A percentile compares a stretch with the other conserved stretches of the same genome.
These are phyloP conservation scores for Candida orba DNA, from an alignment of 805 yeast genomes.

Conservation along the genomic window DNA sequence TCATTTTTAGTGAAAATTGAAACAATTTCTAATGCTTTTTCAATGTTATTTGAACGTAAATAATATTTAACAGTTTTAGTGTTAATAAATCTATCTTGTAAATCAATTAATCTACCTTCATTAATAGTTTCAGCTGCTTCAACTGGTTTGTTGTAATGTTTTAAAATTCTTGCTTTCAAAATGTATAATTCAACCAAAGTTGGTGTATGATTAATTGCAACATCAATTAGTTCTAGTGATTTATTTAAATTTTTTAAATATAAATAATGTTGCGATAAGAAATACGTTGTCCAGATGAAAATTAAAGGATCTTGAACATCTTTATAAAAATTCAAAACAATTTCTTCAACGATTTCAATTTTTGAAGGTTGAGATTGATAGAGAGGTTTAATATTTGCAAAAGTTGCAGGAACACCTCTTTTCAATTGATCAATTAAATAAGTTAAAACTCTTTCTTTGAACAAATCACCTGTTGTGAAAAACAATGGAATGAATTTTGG, in stretches of 20 bases:
- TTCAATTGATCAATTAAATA: slow-evolving; percentile 59
- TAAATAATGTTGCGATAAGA: slow-evolving; percentile 71
- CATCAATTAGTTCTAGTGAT: slow-evolving; percentile 53
- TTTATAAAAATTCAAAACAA: slow-evolving; percentile 43
- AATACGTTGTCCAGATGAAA: slow-evolving; percentile 64
- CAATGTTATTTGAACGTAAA: slow-evolving; percentile 65
- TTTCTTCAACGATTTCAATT: slow-evolving; percentile 36
- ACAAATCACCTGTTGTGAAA: slow-evolving; percentile 51
- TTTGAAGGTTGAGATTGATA: slow-evolving; percentile 39
- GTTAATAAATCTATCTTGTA: slow-evolving; percentile 88
- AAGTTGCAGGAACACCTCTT: slow-evolving; percentile 86
- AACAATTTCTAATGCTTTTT: slow-evolving; percentile 65
- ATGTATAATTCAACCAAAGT: slow-evolving; percentile 78
- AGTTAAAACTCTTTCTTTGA: slow-evolving; percentile 36
- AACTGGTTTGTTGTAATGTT: slow-evolving; percentile 54
- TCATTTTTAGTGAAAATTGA: slow-evolving; percentile 84
- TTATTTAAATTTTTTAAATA: slow-evolving; percentile 41
- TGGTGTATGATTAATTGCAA: slow-evolving; percentile 68
- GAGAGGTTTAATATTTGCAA: slow-evolving; percentile 77
- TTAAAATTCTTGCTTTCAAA: slow-evolving; percentile 71
- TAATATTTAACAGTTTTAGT: slow-evolving; percentile 81
- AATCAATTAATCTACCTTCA: slow-evolving; percentile 66
- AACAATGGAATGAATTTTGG: slow-evolving; percentile 73
- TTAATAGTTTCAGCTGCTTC: slow-evolving; percentile 64
- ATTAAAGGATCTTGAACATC: slow-evolving; percentile 26